Evolutionary conservation across 1,139 yeast species (phyloP).

Genomic region (Blastobotrys niveus): DNA sequence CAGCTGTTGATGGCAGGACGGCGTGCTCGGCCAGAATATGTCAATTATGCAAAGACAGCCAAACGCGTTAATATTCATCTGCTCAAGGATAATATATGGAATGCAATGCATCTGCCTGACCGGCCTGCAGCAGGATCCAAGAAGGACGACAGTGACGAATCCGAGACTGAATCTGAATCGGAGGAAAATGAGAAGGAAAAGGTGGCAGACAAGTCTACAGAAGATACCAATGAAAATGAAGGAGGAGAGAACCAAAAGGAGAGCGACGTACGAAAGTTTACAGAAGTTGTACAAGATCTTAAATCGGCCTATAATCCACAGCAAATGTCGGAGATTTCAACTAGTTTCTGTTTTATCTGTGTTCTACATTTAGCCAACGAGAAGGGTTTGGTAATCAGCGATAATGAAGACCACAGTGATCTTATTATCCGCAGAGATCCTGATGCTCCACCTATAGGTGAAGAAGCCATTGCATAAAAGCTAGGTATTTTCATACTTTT

Average conservation of each 20-base stretch:
- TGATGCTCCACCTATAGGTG: slow-evolving; percentile 10
- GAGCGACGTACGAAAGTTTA: slow-evolving; percentile 37
- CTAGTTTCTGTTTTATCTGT: slow-evolving; percentile 84
- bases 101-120: slow-evolving; percentile 34
- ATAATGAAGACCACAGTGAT: slow-evolving; percentile 54
- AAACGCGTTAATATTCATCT: slow-evolving; percentile 77
- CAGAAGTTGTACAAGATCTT: slow-evolving; percentile 41
- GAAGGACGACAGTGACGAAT: background rate
- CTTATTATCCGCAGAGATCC: slow-evolving; percentile 40
- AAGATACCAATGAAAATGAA: slow-evolving; percentile 2
- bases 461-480: no score
- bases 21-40: slow-evolving; percentile 49
- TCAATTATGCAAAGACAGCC: slow-evolving; percentile 73
- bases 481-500: no score
- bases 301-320: slow-evolving; percentile 32
- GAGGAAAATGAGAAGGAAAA: background rate
- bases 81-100: slow-evolving; percentile 82
- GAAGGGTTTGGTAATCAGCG: slow-evolving; percentile 63
- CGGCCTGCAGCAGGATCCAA: background rate
- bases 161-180: no score
- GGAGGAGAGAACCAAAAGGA: slow-evolving; percentile 35
- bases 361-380: slow-evolving; percentile 84
- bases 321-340: slow-evolving; percentile 57
- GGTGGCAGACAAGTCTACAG: background rate
- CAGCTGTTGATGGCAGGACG: slow-evolving; percentile 17